Evolutionary conservation across 129 eudicot species (phyloP).

Genomic region (Escallonia herrerae): DNA sequence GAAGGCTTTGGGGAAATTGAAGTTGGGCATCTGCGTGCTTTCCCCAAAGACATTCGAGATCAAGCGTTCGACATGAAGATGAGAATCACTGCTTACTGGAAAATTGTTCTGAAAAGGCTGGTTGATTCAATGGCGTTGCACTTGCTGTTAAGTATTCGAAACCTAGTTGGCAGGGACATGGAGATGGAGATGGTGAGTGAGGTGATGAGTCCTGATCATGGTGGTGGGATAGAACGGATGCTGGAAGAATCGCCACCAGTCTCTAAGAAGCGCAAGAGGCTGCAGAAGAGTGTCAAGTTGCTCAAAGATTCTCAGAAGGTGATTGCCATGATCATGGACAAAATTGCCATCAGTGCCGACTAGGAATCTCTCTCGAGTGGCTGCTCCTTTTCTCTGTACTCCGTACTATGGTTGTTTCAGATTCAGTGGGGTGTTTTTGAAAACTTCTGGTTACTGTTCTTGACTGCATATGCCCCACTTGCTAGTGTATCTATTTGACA

Average conservation of each 20-base stretch:
- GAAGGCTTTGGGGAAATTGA: conserved; percentile 22
- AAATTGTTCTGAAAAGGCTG: conserved; percentile 36
- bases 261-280: conserved; percentile 25
- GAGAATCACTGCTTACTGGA: conserved; percentile 32
- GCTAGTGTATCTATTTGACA: too few relatives aligned
- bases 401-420: too few relatives aligned
- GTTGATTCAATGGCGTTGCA: conserved; percentile 44
- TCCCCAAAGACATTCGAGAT: conserved; percentile 1
- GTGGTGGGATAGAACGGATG: conserved; percentile 30
- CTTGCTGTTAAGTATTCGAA: conserved; percentile 29
- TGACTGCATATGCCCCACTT: too few relatives aligned
- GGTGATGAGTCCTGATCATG: conserved; percentile 22
- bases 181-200: conserved; percentile 23
- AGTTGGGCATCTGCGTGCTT: conserved; percentile 18
- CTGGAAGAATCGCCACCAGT: conserved; percentile 29
- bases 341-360: conserved; percentile 16
- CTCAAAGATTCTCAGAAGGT: conserved; percentile 31
- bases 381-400: too few relatives aligned
- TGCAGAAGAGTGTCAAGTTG: conserved; percentile 24
- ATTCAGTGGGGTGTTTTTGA: too few relatives aligned
- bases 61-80: conserved; percentile 37
- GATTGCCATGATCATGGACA: conserved; percentile 26
- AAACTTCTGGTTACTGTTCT: too few relatives aligned
- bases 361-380: too few relatives aligned
- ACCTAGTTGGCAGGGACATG: conserved; percentile 28